Evolutionary conservation across 495 filamentous ascomycete genomes (phyloP).

Genomic region (Penicillium ochrochloron): DNA sequence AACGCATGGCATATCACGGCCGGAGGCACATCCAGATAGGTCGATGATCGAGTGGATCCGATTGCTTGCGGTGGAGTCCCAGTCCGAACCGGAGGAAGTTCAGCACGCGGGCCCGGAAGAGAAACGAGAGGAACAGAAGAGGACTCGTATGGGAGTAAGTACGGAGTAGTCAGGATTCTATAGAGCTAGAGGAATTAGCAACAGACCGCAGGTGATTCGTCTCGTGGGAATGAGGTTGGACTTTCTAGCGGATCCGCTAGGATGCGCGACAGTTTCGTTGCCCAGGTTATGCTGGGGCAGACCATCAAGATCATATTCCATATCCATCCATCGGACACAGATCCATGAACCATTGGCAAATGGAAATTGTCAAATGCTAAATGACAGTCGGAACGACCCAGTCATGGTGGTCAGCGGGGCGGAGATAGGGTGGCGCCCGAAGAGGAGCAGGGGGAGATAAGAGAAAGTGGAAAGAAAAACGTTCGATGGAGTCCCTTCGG

Average conservation of each 20-base stretch:
- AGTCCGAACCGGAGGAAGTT: slow-evolving; percentile 6
- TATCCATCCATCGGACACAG: background rate
- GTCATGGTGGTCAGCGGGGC: slow-evolving; percentile 2
- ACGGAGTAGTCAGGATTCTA: background rate
- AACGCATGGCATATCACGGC: background rate
- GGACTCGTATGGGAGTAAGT: background rate
- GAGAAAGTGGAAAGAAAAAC: background rate
- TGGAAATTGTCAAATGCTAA: background rate
- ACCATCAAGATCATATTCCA: background rate
- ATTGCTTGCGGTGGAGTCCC: slow-evolving; percentile 8
- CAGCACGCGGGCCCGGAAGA: background rate
- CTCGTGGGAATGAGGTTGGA: background rate
- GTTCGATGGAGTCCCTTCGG: background rate
- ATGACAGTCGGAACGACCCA: slow-evolving; percentile 6
- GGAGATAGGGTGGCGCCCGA: slow-evolving; percentile 15
- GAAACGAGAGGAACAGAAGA: background rate
- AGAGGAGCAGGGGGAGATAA: slow-evolving; percentile 3
- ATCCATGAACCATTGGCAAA: slow-evolving; percentile 4
- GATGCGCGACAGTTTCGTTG: background rate
- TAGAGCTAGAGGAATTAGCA: background rate
- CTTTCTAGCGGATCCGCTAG: background rate
- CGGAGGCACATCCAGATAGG: slow-evolving; percentile 9
- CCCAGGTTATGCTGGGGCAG: background rate
- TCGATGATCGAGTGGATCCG: slow-evolving; percentile 8
- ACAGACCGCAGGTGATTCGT: background rate